A percentile compares a stretch with the other conserved stretches of the same genome.
Conservation (phyloP, 2,329 filamentous ascomycete species). For the Microdochium paspali region DNA sequence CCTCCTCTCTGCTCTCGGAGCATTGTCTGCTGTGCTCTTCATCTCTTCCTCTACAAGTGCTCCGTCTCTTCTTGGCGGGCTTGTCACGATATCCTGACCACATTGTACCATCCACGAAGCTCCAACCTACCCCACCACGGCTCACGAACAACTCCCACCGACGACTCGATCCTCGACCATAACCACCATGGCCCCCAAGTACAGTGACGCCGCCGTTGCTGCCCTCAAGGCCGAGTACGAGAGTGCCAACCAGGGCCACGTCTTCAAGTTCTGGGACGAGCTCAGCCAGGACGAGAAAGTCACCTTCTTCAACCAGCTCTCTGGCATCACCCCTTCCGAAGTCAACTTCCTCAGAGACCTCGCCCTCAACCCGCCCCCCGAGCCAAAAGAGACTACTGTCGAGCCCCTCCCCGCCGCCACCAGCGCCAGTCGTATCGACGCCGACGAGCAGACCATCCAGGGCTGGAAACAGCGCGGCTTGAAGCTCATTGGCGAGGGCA, state of each 20-base stretch:
- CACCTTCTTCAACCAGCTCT: slow-evolving; percentile 71
- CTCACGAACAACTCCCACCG: no score
- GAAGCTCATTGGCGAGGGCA: slow-evolving; percentile 68
- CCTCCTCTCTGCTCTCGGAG: no score
- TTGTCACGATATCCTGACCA: background rate
- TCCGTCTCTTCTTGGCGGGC: no score
- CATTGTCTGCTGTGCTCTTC: no score
- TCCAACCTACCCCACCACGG: no score
- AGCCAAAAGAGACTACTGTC: slow-evolving; percentile 46
- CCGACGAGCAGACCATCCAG: slow-evolving; percentile 65
- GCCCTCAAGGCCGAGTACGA: slow-evolving; percentile 64
- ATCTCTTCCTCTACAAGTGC: no score
- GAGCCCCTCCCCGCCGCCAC: slow-evolving; percentile 83
- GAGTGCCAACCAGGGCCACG: slow-evolving; percentile 68
- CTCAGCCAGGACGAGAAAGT: slow-evolving; percentile 67
- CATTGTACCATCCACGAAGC: background rate
- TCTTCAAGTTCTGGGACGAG: slow-evolving; percentile 80
- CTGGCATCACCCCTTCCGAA: slow-evolving; percentile 69
- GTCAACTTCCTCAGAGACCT: slow-evolving; percentile 82
- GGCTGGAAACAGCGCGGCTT: slow-evolving; percentile 79
- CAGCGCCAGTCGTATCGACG: slow-evolving; percentile 86
- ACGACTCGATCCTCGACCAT: no score
- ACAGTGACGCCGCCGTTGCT: slow-evolving; percentile 56
- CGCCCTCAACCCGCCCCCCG: slow-evolving; percentile 69
- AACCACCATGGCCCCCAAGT: slow-evolving; percentile 30